Conservation (phyloP, 441 rosid genomes). For the Biscutella laevigata region DNA sequence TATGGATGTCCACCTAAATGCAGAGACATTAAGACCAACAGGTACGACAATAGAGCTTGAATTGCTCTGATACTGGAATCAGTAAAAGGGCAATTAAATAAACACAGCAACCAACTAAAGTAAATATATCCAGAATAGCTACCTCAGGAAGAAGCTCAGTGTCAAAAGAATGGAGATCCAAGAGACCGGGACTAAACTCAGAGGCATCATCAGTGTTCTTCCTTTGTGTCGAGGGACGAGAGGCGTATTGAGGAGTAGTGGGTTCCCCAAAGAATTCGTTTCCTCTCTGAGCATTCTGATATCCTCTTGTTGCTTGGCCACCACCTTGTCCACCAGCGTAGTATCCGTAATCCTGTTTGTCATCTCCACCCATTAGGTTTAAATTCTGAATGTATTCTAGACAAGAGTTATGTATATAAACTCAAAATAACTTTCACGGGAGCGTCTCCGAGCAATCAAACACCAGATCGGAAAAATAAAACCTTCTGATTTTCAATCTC, state of each 20-base stretch:
- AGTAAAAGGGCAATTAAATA: background rate
- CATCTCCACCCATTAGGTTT: slow-evolving; percentile 15
- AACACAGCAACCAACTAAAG: background rate
- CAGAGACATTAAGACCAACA: slow-evolving; percentile 10
- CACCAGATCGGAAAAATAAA: slow-evolving; percentile 11
- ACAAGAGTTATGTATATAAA: no score
- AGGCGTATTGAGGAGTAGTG: slow-evolving; percentile 67
- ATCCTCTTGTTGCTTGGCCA: slow-evolving; percentile 56
- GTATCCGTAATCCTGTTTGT: slow-evolving; percentile 67
- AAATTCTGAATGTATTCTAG: no score
- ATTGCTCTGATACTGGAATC: background rate
- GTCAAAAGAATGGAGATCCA: slow-evolving; percentile 94
- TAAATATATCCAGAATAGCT: background rate
- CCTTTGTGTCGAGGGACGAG: slow-evolving; percentile 48
- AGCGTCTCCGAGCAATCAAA: no score
- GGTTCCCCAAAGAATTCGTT: slow-evolving; percentile 63
- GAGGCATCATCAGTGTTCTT: slow-evolving; percentile 72
- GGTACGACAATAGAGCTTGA: background rate
- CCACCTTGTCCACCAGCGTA: slow-evolving; percentile 53
- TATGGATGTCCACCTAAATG: background rate
- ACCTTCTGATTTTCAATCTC: background rate
- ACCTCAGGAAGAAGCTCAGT: slow-evolving; percentile 98
- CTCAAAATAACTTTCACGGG: background rate
- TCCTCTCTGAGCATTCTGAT: slow-evolving; percentile 58
- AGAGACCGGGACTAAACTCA: slow-evolving; percentile 93